These are phyloP conservation scores for Cylindrotheca closterium DNA, from an alignment of 108 stramenopile genomes.

Conservation along the genomic window DNA sequence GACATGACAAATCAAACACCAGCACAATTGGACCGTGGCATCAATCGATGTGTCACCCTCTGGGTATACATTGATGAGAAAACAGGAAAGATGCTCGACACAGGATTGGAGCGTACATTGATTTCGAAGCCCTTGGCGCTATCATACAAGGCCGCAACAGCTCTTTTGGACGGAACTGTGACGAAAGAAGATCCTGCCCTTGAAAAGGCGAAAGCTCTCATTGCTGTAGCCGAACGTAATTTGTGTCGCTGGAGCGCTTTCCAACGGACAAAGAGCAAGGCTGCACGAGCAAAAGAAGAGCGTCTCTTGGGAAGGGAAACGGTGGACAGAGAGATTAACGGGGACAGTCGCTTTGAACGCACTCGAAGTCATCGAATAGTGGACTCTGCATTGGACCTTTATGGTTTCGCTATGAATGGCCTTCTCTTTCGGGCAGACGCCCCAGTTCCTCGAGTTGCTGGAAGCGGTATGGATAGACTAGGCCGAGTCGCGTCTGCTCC, in stretches of 20 bases:
- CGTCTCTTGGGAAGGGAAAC: constrained; percentile 51
- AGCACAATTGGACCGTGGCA: background rate
- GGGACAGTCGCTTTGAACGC: constrained; percentile 22
- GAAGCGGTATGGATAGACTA: constrained; percentile 43
- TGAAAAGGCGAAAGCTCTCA: constrained; percentile 39
- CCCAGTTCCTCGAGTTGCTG: constrained; percentile 57
- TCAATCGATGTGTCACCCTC: constrained; percentile 75
- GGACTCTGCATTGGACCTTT: constrained; percentile 70
- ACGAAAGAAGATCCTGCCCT: constrained; percentile 21
- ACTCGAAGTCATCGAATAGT: constrained; percentile 76
- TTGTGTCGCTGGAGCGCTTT: constrained; percentile 49
- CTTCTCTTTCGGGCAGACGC: constrained; percentile 49
- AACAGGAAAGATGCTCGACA: constrained; percentile 72
- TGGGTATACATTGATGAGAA: constrained; percentile 87
- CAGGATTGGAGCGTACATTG: constrained; percentile 76
- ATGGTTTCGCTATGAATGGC: constrained; percentile 44
- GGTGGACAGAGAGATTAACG: constrained; percentile 36
- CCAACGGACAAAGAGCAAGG: constrained; percentile 38
- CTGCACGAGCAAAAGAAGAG: constrained; percentile 64
- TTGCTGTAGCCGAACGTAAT: constrained; percentile 60
- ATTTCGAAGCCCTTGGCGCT: constrained; percentile 61
- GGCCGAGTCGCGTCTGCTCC: constrained; percentile 79
- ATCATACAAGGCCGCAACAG: constrained; percentile 60
- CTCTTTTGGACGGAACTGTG: constrained; percentile 38
- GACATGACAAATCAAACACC: constrained; percentile 10